A percentile compares a stretch with the other conserved stretches of the same genome.
phyloP scores from a whole-genome alignment of 1,139 yeast genomes.

The Kazachstania sp. region DNA sequence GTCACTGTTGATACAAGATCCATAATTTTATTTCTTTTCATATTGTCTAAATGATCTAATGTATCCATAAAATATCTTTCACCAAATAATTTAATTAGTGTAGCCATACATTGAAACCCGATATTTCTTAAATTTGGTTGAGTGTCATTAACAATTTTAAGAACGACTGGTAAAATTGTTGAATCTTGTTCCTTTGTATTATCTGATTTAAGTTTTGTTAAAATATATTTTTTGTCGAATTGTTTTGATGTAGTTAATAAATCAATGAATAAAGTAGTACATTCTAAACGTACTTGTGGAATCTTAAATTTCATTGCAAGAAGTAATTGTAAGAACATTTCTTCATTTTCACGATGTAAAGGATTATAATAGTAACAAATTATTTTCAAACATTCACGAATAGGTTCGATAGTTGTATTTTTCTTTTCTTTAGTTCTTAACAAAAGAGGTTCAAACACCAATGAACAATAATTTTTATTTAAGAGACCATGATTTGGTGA shows the following conservation, averaged over 20 bases:
- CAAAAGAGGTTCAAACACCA: conserved; percentile 54
- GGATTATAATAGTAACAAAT: conserved; percentile 36
- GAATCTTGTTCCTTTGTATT: not conserved
- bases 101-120: conserved; percentile 73
- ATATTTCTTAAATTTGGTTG: conserved; percentile 78
- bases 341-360: conserved; percentile 36
- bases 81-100: conserved; percentile 69
- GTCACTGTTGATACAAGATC: not conserved
- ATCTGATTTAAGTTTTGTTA: conserved; percentile 35
- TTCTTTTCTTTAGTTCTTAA: conserved; percentile 89
- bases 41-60: conserved; percentile 53
- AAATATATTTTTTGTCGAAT: conserved; percentile 1
- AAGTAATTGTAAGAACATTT: conserved; percentile 53
- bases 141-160: conserved; percentile 64
- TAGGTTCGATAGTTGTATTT: conserved; percentile 62
- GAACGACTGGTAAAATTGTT: conserved; percentile 18
- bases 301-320: conserved; percentile 64
- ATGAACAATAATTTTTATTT: conserved; percentile 41
- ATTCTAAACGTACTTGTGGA: conserved; percentile 72
- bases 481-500: conserved; percentile 31
- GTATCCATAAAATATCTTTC: conserved; percentile 48
- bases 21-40: conserved; percentile 33
- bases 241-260: conserved; percentile 44
- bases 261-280: conserved; percentile 55
- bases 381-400: conserved; percentile 57